These are phyloP conservation scores for Hymenoscyphus albidus DNA, from an alignment of 2,329 filamentous ascomycete species.

Conservation along the genomic window DNA sequence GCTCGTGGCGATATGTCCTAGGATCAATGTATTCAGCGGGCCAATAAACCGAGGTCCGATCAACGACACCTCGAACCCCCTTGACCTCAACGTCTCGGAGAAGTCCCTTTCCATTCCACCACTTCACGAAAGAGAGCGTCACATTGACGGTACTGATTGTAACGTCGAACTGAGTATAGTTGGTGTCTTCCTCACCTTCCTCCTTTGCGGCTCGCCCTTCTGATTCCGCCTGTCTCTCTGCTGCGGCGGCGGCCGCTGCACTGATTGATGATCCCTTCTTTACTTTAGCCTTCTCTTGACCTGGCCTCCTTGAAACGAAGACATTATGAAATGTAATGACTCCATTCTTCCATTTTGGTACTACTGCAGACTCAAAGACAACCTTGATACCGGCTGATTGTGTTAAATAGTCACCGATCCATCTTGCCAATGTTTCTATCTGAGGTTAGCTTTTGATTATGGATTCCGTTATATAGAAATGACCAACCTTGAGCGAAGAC, in stretches of 20 bases:
- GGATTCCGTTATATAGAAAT: slow-evolving; percentile 11
- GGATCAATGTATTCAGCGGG: slow-evolving; percentile 69
- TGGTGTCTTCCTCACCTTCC: slow-evolving; percentile 74
- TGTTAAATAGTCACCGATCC: slow-evolving; percentile 93
- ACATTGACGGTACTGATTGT: slow-evolving; percentile 95
- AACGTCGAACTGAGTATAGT: slow-evolving; percentile 96
- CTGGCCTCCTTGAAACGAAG: slow-evolving; percentile 87
- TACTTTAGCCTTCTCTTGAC: slow-evolving; percentile 75
- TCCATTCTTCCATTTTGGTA: slow-evolving; percentile 90
- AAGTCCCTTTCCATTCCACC: slow-evolving; percentile 95
- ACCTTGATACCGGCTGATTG: slow-evolving; percentile 90
- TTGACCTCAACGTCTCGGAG: slow-evolving; percentile 91
- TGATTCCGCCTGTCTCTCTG: slow-evolving; percentile 54
- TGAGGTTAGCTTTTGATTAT: slow-evolving; percentile 19
- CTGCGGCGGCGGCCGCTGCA: slow-evolving; percentile 81
- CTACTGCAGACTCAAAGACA: slow-evolving; percentile 95
- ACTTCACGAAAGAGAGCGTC: slow-evolving; percentile 94
- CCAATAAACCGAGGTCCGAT: slow-evolving; percentile 80
- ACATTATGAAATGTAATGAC: slow-evolving; percentile 97
- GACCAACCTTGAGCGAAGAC: slow-evolving; percentile 83
- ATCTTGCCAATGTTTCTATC: slow-evolving; percentile 82
- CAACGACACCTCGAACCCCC: slow-evolving; percentile 86
- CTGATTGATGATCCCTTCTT: slow-evolving; percentile 85
- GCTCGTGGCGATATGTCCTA: slow-evolving; percentile 80
- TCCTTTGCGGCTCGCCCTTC: slow-evolving; percentile 38